Evolutionary conservation across 108 stramenopile species (phyloP).

Genomic region (Nannochloropsis gaditana): DNA sequence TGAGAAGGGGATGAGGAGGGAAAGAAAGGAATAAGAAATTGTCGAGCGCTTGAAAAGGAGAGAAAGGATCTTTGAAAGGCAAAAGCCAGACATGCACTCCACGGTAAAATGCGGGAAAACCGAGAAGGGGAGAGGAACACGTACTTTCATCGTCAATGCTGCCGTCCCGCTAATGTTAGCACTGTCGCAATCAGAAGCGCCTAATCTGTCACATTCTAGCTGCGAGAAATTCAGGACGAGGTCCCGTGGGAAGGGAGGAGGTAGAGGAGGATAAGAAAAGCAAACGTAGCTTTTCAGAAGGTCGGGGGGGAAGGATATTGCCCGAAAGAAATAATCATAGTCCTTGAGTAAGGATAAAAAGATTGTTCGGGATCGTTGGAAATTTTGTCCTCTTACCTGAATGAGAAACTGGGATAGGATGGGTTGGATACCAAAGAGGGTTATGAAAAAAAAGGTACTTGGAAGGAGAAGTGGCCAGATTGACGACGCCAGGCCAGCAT

Average conservation of each 20-base stretch:
- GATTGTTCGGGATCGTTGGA: not conserved
- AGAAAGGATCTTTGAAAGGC: not conserved
- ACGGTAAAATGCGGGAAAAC: not conserved
- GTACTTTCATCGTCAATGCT: not conserved
- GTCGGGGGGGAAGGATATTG: no score
- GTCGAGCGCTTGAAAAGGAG: not conserved
- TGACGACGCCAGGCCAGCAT: not conserved
- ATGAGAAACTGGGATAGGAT: not conserved
- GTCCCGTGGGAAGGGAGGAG: not conserved
- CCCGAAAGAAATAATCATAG: no score
- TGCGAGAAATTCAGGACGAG: not conserved
- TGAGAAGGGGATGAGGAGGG: not conserved
- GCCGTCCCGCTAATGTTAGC: not conserved
- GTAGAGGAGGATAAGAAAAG: not conserved
- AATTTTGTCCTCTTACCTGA: not conserved
- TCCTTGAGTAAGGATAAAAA: no score
- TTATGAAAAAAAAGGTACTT: not conserved
- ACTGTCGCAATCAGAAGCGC: not conserved
- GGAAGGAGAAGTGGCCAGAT: not conserved
- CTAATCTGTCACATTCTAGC: not conserved
- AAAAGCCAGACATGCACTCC: not conserved
- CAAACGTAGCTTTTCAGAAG: not conserved
- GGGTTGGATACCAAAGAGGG: slow-evolving; percentile 17
- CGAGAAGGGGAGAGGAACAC: not conserved
- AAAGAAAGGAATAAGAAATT: not conserved